A percentile compares a stretch with the other conserved stretches of the same genome.
phyloP scores from a whole-genome alignment of 2,329 filamentous ascomycete genomes.

The Trichoderma sp. region DNA sequence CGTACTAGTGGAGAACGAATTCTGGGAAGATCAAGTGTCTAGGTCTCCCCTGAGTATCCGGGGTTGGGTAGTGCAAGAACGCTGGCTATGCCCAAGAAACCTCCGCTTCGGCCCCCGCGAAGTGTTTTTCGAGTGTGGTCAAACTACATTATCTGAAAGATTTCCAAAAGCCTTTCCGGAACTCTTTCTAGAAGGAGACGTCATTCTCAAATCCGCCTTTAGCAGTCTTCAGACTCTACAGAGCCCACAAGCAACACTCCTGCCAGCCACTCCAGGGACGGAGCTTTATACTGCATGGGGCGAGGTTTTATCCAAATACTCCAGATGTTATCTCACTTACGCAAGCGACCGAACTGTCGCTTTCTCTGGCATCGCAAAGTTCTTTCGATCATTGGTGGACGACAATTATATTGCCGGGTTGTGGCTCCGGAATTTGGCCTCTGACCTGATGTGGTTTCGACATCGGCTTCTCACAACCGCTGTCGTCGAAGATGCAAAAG shows the following conservation, averaged over 20 bases:
- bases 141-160: background rate
- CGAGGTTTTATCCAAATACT: background rate
- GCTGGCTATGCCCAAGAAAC: background rate
- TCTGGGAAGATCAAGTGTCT: background rate
- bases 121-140: background rate
- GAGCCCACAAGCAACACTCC: background rate
- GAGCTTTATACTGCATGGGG: background rate
- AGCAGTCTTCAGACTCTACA: background rate
- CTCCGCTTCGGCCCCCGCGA: background rate
- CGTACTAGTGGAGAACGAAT: background rate
- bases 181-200: background rate
- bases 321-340: background rate
- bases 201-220: background rate
- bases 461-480: background rate
- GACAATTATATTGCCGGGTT: background rate
- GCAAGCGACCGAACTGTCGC: background rate
- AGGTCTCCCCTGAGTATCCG: background rate
- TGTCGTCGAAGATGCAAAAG: background rate
- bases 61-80: background rate
- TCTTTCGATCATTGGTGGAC: background rate
- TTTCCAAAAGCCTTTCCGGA: background rate
- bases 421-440: background rate
- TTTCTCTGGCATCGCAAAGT: background rate
- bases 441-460: background rate
- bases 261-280: background rate